These are phyloP conservation scores for Populus tomentosa DNA, from an alignment of 441 rosid genomes.

Conservation along the genomic window DNA sequence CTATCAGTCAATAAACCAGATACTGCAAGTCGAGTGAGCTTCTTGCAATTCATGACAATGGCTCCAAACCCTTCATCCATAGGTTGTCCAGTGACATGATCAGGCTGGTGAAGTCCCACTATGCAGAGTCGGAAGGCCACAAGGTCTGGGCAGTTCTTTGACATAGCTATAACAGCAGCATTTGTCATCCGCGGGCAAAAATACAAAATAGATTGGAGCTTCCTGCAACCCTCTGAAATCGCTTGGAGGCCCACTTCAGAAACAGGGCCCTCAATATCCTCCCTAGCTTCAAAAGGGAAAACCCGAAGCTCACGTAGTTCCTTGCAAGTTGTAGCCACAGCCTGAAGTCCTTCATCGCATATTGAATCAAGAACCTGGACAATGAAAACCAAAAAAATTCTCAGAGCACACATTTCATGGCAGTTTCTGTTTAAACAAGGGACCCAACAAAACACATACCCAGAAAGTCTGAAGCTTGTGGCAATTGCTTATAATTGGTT, in stretches of 20 bases:
- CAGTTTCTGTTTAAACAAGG: background rate
- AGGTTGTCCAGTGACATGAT: conserved; percentile 60
- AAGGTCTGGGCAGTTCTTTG: conserved; percentile 75
- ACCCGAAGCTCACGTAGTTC: conserved; percentile 79
- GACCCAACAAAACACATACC: conserved; percentile 36
- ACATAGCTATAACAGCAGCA: conserved; percentile 80
- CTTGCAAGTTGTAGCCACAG: conserved; percentile 70
- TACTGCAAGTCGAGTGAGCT: conserved; percentile 70
- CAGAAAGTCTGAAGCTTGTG: conserved; percentile 63
- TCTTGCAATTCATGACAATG: conserved; percentile 77
- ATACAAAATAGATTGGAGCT: conserved; percentile 66
- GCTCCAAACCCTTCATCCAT: conserved; percentile 94
- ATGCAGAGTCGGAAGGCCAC: conserved; percentile 78
- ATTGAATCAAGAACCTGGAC: conserved; percentile 77
- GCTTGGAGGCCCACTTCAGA: conserved; percentile 83
- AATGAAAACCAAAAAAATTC: conserved; percentile 22
- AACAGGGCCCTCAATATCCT: conserved; percentile 68
- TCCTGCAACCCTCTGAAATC: conserved; percentile 79
- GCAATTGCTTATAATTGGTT: conserved; percentile 63
- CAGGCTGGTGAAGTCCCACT: conserved; percentile 72
- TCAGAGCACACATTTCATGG: conserved; percentile 10
- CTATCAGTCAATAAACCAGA: conserved; percentile 80
- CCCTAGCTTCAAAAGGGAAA: conserved; percentile 61
- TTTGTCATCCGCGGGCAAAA: conserved; percentile 88
- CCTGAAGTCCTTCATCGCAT: conserved; percentile 80